phyloP scores from a whole-genome alignment of 1,139 yeast species.

The Arxiozyma slooffiae region DNA sequence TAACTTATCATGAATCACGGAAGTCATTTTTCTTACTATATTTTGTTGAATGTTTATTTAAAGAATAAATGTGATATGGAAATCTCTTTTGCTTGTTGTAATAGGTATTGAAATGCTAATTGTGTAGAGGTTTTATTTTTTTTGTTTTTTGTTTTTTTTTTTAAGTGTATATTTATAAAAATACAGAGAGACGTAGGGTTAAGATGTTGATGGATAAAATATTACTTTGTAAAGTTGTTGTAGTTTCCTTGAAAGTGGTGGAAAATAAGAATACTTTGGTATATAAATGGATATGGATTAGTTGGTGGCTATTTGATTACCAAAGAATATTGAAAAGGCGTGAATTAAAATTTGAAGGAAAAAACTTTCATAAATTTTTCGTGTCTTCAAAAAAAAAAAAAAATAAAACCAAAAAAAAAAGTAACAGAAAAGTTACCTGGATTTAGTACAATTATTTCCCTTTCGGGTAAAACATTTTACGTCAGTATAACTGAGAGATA shows the following conservation, averaged over 20 bases:
- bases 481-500: too few relatives aligned
- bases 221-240: neutral
- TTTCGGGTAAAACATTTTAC: neutral
- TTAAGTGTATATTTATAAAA: neutral
- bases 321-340: neutral
- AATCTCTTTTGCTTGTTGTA: neutral
- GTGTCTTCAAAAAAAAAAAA: too few relatives aligned
- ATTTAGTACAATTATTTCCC: neutral
- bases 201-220: neutral
- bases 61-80: neutral
- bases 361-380: neutral
- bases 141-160: too few relatives aligned
- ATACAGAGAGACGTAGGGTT: neutral
- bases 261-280: too few relatives aligned
- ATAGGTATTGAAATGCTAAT: neutral
- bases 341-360: neutral
- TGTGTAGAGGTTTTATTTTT: too few relatives aligned
- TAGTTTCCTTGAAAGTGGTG: neutral
- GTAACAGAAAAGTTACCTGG: neutral
- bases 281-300: too few relatives aligned
- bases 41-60: neutral
- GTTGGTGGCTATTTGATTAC: neutral
- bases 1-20: conserved; percentile 7
- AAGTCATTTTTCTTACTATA: conserved; percentile 4
- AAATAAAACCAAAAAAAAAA: too few relatives aligned